Conservation (phyloP, 768 basidiomycete genomes). For the Imleria badia region DNA sequence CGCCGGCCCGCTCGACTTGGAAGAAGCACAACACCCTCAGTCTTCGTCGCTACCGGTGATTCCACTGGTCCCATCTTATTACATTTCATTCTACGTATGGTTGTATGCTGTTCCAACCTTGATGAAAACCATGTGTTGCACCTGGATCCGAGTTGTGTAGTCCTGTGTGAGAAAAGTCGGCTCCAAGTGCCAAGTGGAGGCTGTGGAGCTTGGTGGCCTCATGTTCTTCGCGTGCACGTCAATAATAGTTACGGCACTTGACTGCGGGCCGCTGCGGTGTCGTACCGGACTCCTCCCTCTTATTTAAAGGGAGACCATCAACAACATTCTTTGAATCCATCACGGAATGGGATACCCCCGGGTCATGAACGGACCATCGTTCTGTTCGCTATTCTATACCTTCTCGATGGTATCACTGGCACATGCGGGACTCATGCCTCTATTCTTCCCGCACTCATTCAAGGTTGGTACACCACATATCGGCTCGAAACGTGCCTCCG, state of each 20-base stretch:
- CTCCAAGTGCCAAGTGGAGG: too few relatives aligned
- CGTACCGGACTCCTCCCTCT: constrained; percentile 3
- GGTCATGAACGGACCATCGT: constrained; percentile 5
- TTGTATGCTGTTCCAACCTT: constrained; percentile 16
- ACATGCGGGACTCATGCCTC: constrained; percentile 11
- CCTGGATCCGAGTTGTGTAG: neutral
- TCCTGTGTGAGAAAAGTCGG: constrained; percentile 2
- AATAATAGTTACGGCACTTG: constrained; percentile 11
- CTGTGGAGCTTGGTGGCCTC: constrained; percentile 16
- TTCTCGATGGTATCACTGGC: constrained; percentile 12
- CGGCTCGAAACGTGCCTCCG: constrained; percentile 17
- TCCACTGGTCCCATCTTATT: constrained; percentile 4
- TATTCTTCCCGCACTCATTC: constrained; percentile 1
- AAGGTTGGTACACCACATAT: neutral
- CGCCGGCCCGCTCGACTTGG: constrained; percentile 89
- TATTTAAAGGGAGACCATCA: neutral
- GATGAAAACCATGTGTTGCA: constrained; percentile 14
- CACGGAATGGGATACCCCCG: constrained; percentile 15
- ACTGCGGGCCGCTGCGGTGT: constrained; percentile 15
- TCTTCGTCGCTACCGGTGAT: constrained; percentile 82
- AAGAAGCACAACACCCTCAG: constrained; percentile 98
- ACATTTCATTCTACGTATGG: constrained; percentile 22
- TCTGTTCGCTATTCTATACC: constrained; percentile 14
- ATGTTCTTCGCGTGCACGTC: constrained; percentile 19
- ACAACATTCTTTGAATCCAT: constrained; percentile 5